Percentiles rank a stretch among this genome's conserved stretches.
These are phyloP conservation scores for Dissoconium aciculare DNA, from an alignment of 2,329 filamentous ascomycete genomes.

Conservation along the genomic window DNA sequence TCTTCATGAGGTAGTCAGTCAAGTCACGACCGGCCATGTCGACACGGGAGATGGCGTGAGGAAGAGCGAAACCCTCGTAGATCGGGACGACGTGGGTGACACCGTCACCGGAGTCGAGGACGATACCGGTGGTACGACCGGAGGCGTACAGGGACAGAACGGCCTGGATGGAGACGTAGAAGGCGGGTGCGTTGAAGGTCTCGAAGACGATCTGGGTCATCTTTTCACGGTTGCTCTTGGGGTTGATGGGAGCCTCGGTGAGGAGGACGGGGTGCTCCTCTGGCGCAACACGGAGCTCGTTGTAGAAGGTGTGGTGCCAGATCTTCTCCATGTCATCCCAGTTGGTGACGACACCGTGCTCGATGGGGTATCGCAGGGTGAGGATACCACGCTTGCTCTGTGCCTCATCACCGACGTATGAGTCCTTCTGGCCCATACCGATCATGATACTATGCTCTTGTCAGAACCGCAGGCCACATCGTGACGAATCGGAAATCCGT, in stretches of 20 bases:
- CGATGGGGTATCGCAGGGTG: constrained; percentile 97
- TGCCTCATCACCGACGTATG: constrained; percentile 99
- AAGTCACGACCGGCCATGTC: constrained; percentile 99
- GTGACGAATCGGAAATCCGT: constrained; percentile 8
- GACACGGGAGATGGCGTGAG: constrained; percentile 99
- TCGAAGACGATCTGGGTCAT: constrained; percentile 99
- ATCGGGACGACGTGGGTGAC: constrained; percentile 99
- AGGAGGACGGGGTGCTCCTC: constrained; percentile 99
- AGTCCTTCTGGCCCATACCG: constrained; percentile 99
- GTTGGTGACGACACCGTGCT: constrained; percentile 99
- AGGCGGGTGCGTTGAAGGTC: constrained; percentile 99
- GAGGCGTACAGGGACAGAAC: constrained; percentile 98
- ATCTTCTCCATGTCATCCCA: constrained; percentile 99
- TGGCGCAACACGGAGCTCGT: constrained; percentile 98
- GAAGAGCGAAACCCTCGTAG: constrained; percentile 99
- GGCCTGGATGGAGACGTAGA: constrained; percentile 99
- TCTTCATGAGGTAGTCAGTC: constrained; percentile 99
- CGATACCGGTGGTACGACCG: constrained; percentile 99
- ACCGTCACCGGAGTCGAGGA: constrained; percentile 99
- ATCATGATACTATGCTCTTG: constrained; percentile 81
- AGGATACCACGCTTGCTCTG: constrained; percentile 99
- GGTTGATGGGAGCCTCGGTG: constrained; percentile 99
- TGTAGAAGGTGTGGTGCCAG: constrained; percentile 99
- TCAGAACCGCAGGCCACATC: constrained; percentile 24
- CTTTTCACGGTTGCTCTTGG: constrained; percentile 99